These are phyloP conservation scores for Chenopodium suecicum DNA, from an alignment of 148 eudicot genomes.

Conservation along the genomic window DNA sequence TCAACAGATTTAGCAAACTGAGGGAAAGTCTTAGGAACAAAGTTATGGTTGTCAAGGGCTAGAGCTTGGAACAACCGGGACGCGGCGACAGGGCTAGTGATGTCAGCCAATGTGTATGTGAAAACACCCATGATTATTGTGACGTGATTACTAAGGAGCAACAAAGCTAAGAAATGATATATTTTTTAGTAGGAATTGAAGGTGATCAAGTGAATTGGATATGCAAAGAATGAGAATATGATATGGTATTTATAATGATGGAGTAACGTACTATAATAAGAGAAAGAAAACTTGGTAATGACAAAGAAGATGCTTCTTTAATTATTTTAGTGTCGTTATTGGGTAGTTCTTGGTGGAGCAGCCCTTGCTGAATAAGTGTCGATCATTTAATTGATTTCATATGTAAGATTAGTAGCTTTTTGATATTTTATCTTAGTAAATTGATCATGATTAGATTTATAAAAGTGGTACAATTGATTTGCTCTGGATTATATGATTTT, in stretches of 20 bases:
- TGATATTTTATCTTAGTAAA: too few relatives aligned
- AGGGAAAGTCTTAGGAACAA: constrained; percentile 36
- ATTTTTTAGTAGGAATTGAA: too few relatives aligned
- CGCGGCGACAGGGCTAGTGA: constrained; percentile 22
- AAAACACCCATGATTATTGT: constrained; percentile 20
- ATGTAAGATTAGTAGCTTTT: not conserved
- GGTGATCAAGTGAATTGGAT: not conserved
- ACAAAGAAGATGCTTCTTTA: not conserved
- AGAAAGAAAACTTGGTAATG: not conserved
- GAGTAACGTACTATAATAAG: not conserved
- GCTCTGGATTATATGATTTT: too few relatives aligned
- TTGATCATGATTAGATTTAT: too few relatives aligned
- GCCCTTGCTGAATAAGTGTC: not conserved
- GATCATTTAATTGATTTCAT: not conserved
- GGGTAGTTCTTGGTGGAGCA: constrained; percentile 1
- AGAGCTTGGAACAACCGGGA: constrained; percentile 33
- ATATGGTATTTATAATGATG: constrained; percentile 4
- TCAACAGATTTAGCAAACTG: constrained; percentile 24
- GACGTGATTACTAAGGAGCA: too few relatives aligned
- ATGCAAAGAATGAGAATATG: not conserved
- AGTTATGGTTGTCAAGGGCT: constrained; percentile 33
- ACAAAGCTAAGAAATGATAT: too few relatives aligned
- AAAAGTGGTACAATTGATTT: too few relatives aligned
- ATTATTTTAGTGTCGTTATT: not conserved
- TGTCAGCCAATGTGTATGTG: constrained; percentile 24